These are phyloP conservation scores for Didymella pinodella DNA, from an alignment of 2,329 filamentous ascomycete genomes.

Conservation along the genomic window DNA sequence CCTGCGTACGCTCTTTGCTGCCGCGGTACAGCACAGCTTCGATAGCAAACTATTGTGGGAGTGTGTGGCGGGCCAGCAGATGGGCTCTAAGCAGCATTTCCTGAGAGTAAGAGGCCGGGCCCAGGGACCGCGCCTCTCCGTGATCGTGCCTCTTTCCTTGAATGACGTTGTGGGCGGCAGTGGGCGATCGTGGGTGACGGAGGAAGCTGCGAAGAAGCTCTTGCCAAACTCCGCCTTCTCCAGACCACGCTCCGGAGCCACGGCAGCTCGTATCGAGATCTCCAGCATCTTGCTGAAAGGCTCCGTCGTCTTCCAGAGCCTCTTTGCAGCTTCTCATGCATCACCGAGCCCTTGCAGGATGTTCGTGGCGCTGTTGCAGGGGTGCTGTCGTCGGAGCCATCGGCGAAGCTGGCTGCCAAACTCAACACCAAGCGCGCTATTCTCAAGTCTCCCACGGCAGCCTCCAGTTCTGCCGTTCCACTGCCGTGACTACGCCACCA, in stretches of 20 bases:
- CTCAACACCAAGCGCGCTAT: slow-evolving; percentile 16
- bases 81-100: not conserved
- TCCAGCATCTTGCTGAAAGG: not conserved
- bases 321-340: not conserved
- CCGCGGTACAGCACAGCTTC: not conserved
- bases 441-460: slow-evolving; percentile 1
- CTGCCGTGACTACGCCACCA: not conserved
- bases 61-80: not conserved
- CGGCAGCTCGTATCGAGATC: not conserved
- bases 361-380: slow-evolving; percentile 1
- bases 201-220: slow-evolving; percentile 2
- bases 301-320: not conserved
- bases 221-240: slow-evolving; percentile 11
- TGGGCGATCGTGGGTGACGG: not conserved
- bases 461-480: slow-evolving; percentile 3
- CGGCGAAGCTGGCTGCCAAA: slow-evolving; percentile 4
- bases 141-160: too few species aligned
- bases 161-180: not conserved
- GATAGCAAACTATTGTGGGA: not conserved
- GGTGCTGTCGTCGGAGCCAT: not conserved
- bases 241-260: slow-evolving; percentile 2
- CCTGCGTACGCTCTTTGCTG: not conserved
- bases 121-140: not conserved
- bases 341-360: not conserved
- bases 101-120: not conserved